Base-by-base conservation (phyloP, 2,329 filamentous ascomycete genomes). In the Aspergillus arachidicola region DNA sequence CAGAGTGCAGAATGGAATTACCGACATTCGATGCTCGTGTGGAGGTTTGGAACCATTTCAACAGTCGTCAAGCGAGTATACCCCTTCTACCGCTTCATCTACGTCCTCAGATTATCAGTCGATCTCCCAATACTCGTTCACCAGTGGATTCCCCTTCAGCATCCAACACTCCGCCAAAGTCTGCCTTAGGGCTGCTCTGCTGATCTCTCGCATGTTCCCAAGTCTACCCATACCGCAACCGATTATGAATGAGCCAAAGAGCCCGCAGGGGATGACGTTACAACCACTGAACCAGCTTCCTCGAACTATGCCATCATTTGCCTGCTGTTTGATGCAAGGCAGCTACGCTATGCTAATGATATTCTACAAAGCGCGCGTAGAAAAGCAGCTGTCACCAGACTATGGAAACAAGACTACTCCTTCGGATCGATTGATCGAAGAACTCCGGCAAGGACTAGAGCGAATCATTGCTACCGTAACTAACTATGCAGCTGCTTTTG, bases 261-360 rank as follows among this genome's bases (percentile, higher is more conserved):
- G 60, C 38, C 64, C 59, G 23, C 68, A 61, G 59, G 69, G 62
- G 10, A 51, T 66, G 36, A 63, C 60, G 28, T 56, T 65, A 28
- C 64, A 68, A 28, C 68, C 65, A 32, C 64, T 50, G 28, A 69
- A 64, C 59, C 60, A 72, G 34, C 59, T 76, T 16, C 79, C 80
- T 5, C 76, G 80, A 6, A 81, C 80, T 2, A 81, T 82, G 79
- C 80, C 80, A 0, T 79, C 78, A 0, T 82, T 82, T 63, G 79
- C 80, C 26, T 81, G 79, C 69, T 82, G 80, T 63, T 72, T 80
- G 9, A 81, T 82, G 79, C 80, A 82, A 64, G 77, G 78, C 46
- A 81, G 79, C 63, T 82, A 82, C 62, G 79, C 79, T 6, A 75
- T 82, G 72, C 69, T 82, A 19, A 82, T 82, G 80, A 72, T 81